phyloP scores from a whole-genome alignment of 768 basidiomycete genomes.

The Chalciporus pseudorubinellus region DNA sequence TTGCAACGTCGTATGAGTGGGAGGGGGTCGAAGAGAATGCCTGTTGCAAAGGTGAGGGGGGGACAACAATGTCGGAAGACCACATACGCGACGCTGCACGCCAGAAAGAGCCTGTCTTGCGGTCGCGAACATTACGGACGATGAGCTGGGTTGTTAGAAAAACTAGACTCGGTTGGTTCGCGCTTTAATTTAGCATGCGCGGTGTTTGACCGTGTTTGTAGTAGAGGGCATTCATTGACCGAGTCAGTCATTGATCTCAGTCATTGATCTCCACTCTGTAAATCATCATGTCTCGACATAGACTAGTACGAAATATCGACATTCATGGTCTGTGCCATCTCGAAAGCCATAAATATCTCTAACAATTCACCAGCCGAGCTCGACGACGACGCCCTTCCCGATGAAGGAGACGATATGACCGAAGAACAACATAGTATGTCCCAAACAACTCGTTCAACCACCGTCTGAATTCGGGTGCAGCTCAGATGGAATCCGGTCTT shows the following conservation, averaged over 20 bases:
- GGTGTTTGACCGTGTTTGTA: slow-evolving; percentile 23
- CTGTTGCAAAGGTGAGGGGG: slow-evolving; percentile 32
- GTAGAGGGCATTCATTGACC: neutral
- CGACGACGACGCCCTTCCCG: slow-evolving; percentile 76
- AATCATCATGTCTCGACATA: slow-evolving; percentile 82
- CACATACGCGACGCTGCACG: slow-evolving; percentile 48
- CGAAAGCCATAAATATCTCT: neutral
- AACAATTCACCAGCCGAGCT: slow-evolving; percentile 64
- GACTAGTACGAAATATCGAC: slow-evolving; percentile 83
- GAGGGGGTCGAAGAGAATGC: slow-evolving; percentile 60
- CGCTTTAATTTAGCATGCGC: neutral
- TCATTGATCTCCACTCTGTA: neutral
- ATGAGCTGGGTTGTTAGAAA: neutral
- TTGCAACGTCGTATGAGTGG: slow-evolving; percentile 63
- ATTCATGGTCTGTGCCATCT: slow-evolving; percentile 51
- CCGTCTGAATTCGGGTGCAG: slow-evolving; percentile 34
- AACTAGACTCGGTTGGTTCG: neutral
- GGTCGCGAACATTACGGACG: slow-evolving; percentile 47
- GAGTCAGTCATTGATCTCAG: too few relatives aligned
- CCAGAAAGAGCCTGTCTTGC: slow-evolving; percentile 45
- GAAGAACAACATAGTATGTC: slow-evolving; percentile 73
- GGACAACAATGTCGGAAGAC: neutral
- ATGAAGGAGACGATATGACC: slow-evolving; percentile 80
- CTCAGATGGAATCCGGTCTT: slow-evolving; percentile 67
- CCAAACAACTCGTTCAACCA: neutral